A percentile compares a stretch with the other conserved stretches of the same genome.
Conservation (phyloP, 2,329 filamentous ascomycete genomes). For the Grosmannia clavigera region DNA sequence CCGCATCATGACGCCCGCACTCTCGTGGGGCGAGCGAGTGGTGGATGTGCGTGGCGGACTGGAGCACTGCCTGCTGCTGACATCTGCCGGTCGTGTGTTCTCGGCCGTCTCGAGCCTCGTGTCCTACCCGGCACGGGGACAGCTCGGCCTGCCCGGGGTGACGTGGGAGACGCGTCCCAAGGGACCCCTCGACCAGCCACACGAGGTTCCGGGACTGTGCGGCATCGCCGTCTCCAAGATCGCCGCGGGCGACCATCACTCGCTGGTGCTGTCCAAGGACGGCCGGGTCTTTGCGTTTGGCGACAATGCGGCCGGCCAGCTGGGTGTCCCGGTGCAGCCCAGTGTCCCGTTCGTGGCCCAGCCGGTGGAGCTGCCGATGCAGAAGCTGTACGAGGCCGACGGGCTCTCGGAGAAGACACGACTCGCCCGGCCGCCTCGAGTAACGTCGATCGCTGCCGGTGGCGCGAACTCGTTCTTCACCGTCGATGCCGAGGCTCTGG, state of each 20-base stretch:
- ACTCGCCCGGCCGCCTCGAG: constrained; percentile 33
- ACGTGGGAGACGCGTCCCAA: constrained; percentile 65
- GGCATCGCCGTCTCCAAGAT: constrained; percentile 62
- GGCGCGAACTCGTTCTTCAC: constrained; percentile 81
- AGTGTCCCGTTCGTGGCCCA: constrained; percentile 52
- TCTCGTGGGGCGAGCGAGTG: constrained; percentile 60
- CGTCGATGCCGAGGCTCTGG: constrained; percentile 55
- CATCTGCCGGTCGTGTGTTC: constrained; percentile 74
- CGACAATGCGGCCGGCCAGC: constrained; percentile 82
- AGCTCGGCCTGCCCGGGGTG: constrained; percentile 76
- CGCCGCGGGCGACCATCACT: constrained; percentile 79
- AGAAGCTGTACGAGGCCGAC: constrained; percentile 51
- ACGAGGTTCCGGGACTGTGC: constrained; percentile 62
- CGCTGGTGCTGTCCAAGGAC: constrained; percentile 60
- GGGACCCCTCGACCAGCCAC: constrained; percentile 68
- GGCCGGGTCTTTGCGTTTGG: constrained; percentile 80
- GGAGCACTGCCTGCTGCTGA: constrained; percentile 79
- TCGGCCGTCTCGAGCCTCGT: constrained; percentile 72
- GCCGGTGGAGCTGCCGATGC: constrained; percentile 58
- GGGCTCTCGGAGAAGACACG: background rate
- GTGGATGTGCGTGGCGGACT: constrained; percentile 63
- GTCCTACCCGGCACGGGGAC: constrained; percentile 68
- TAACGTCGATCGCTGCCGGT: constrained; percentile 73
- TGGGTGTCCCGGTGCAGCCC: constrained; percentile 63
- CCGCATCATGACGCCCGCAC: constrained; percentile 53